Evolutionary conservation across 2,329 filamentous ascomycete species (phyloP).

Genomic region (Lecanicillium sp.): DNA sequence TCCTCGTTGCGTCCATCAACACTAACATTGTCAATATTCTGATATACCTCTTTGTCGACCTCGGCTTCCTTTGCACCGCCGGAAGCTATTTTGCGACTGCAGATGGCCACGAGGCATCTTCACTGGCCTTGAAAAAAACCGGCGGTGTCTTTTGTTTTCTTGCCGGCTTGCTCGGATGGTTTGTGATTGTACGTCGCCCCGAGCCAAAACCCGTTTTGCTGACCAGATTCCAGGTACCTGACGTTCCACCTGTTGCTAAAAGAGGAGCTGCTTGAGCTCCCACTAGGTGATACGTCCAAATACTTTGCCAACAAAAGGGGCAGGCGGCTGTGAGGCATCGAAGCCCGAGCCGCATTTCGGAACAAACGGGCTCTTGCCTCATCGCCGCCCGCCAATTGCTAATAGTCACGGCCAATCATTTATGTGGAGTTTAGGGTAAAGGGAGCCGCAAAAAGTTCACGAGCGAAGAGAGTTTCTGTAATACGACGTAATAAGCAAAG

Average conservation of each 20-base stretch:
- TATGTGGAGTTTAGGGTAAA: no score
- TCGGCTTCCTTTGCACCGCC: conserved; percentile 14
- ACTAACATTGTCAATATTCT: conserved; percentile 17
- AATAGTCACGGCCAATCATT: no score
- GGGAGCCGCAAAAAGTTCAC: no score
- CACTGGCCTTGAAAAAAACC: conserved; percentile 13
- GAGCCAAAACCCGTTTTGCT: not conserved
- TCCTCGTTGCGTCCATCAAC: conserved; percentile 15
- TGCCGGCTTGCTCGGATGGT: conserved; percentile 18
- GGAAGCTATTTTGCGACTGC: conserved; percentile 18
- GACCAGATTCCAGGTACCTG: conserved; percentile 13
- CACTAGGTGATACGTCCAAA: conserved; percentile 16
- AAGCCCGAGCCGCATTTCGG: no score
- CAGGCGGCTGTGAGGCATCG: no score
- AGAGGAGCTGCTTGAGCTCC: conserved; percentile 15
- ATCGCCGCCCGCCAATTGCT: no score
- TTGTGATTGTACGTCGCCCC: not conserved
- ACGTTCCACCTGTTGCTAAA: conserved; percentile 16
- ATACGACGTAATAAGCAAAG: no score
- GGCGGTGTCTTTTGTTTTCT: conserved; percentile 18
- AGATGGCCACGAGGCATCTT: conserved; percentile 12
- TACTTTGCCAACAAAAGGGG: conserved; percentile 12
- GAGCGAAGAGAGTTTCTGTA: no score
- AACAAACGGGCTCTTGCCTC: no score
- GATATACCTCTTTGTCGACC: conserved; percentile 16